Evolutionary conservation across 2,329 filamentous ascomycete species (phyloP).

Genomic region (Fusarium chuoi): DNA sequence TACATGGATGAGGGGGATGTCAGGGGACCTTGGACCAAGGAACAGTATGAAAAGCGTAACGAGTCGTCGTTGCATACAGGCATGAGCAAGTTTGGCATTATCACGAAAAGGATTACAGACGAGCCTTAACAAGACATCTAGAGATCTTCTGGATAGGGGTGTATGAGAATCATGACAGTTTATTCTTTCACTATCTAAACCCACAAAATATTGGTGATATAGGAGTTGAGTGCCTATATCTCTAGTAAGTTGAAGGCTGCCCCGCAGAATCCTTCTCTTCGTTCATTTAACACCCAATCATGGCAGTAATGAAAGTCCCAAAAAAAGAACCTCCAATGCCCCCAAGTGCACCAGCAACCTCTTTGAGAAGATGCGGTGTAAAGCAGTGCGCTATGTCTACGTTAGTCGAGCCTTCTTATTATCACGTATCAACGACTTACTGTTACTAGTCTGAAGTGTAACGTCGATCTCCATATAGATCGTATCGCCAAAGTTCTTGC

Average conservation of each 20-base stretch:
- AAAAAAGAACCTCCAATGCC: neutral
- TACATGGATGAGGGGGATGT: accelerated
- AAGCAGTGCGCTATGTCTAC: neutral
- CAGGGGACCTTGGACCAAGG: neutral
- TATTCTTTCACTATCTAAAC: neutral
- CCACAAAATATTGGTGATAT: accelerated
- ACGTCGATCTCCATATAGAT: neutral
- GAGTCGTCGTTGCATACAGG: neutral
- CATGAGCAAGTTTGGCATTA: neutral
- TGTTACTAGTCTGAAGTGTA: neutral
- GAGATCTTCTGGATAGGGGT: accelerated
- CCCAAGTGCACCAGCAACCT: neutral
- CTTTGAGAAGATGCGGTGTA: neutral
- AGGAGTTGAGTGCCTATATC: neutral
- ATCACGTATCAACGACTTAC: neutral
- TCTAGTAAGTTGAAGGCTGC: neutral
- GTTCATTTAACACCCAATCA: neutral
- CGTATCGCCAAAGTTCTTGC: neutral
- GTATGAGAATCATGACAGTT: neutral
- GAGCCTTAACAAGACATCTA: accelerated
- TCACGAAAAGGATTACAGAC: neutral
- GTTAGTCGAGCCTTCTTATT: neutral
- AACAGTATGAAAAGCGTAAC: accelerated
- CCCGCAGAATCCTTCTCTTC: accelerated
- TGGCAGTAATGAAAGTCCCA: accelerated